Conservation (phyloP, 768 basidiomycete species). For the Termitomyces sp. region DNA sequence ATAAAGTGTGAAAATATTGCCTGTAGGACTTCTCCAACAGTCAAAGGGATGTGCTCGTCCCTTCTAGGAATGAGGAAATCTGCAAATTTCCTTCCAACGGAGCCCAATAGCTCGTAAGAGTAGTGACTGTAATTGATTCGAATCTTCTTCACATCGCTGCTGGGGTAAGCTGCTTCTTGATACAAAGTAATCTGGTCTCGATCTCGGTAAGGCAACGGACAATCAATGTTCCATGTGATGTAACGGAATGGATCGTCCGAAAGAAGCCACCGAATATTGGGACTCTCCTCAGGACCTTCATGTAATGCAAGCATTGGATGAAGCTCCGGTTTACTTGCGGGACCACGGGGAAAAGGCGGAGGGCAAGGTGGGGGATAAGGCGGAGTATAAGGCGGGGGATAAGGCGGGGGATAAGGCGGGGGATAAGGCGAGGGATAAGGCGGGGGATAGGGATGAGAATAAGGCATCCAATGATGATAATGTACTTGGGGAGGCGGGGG, state of each 20-base stretch:
- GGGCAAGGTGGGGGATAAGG: not conserved
- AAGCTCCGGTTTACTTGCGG: not conserved
- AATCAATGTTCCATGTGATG: not conserved
- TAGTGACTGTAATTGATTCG: not conserved
- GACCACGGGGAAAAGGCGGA: not conserved
- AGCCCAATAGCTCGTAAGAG: not conserved
- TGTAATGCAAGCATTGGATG: not conserved
- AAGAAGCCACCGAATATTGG: not conserved
- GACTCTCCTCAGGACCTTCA: not conserved
- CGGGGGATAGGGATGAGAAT: no score
- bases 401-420: not conserved
- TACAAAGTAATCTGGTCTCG: not conserved
- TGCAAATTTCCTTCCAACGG: not conserved
- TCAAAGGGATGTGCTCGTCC: not conserved
- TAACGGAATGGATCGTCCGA: not conserved
- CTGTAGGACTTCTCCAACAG: conserved; percentile 1
- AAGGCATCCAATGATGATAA: no score
- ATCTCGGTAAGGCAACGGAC: not conserved
- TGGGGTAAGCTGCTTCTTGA: conserved; percentile 1
- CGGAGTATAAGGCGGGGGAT: not conserved
- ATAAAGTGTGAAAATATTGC: not conserved
- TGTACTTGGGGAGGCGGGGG: no score
- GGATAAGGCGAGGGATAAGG: no score
- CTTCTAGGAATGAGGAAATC: not conserved
- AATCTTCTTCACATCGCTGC: not conserved